Conservation (phyloP, 225 moss, liverwort and hornwort species). For the Pleurozium schreberi region DNA sequence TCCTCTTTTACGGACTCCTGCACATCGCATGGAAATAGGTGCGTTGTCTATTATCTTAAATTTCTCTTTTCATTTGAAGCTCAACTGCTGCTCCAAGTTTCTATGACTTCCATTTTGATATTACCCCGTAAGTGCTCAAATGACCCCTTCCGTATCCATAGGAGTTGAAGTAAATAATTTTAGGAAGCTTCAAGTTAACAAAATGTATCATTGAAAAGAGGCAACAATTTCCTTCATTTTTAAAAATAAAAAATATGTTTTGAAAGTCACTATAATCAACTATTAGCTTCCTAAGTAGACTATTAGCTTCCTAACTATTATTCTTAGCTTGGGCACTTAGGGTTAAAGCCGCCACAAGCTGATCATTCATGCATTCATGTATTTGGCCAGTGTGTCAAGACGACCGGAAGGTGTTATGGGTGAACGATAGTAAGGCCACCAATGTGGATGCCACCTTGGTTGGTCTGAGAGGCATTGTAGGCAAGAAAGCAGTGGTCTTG, state of each 20-base stretch:
- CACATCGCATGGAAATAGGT: slow-evolving; percentile 99
- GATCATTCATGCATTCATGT: background rate
- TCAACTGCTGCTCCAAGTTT: background rate
- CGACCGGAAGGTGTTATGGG: slow-evolving; percentile 59
- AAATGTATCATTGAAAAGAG: background rate
- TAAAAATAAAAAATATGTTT: background rate
- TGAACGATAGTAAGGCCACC: slow-evolving; percentile 98
- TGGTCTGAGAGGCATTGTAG: slow-evolving; percentile 60
- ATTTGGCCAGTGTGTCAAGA: slow-evolving; percentile 60
- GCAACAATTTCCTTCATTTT: background rate
- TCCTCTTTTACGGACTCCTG: slow-evolving; percentile 54
- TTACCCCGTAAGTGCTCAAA: background rate
- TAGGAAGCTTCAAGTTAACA: background rate
- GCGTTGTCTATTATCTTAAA: background rate
- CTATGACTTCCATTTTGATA: background rate
- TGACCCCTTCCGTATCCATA: background rate
- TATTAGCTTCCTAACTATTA: background rate
- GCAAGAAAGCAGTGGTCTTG: slow-evolving; percentile 74
- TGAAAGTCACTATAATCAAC: background rate
- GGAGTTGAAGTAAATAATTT: background rate
- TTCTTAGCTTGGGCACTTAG: background rate
- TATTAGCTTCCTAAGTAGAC: background rate
- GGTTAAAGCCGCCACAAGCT: background rate
- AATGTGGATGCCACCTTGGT: slow-evolving; percentile 80
- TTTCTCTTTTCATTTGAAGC: background rate